Conservation (phyloP, 2,329 filamentous ascomycete genomes). For the Paracamarosporium sp. region DNA sequence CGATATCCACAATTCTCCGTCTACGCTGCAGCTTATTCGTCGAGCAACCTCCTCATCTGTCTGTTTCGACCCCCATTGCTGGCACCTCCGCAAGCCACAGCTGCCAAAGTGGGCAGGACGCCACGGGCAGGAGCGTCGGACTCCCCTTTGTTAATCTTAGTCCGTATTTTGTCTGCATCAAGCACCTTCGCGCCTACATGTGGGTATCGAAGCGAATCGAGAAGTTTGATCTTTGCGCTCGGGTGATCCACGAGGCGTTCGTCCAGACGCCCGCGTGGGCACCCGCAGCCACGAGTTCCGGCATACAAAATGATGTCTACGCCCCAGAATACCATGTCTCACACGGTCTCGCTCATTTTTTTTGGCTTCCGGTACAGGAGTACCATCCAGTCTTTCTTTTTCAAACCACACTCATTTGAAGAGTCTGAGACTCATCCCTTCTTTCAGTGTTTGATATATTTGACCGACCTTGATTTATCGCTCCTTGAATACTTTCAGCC, state of each 20-base stretch:
- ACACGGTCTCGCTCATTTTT: slow-evolving; percentile 23
- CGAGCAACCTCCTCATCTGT: slow-evolving; percentile 13
- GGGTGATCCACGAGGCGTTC: not conserved
- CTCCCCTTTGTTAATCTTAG: slow-evolving; percentile 17
- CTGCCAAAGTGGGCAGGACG: not conserved
- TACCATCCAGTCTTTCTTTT: slow-evolving; percentile 40
- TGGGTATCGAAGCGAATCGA: slow-evolving; percentile 4
- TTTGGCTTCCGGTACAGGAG: slow-evolving; percentile 41
- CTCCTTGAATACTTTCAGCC: not conserved
- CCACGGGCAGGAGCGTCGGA: slow-evolving; percentile 10
- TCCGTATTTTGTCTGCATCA: slow-evolving; percentile 9
- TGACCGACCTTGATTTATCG: slow-evolving; percentile 9
- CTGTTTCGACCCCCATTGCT: slow-evolving; percentile 11
- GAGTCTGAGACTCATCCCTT: slow-evolving; percentile 44
- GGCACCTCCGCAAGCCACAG: slow-evolving; percentile 5
- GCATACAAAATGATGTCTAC: slow-evolving; percentile 25
- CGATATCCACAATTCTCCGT: slow-evolving; percentile 22
- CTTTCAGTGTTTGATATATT: slow-evolving; percentile 17
- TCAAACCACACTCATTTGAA: slow-evolving; percentile 16
- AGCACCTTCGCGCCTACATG: slow-evolving; percentile 3
- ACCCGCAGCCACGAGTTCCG: slow-evolving; percentile 22
- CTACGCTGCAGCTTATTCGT: slow-evolving; percentile 9
- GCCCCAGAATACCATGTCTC: slow-evolving; percentile 12
- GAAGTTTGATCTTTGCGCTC: not conserved
- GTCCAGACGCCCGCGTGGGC: not conserved